Conservation (phyloP, 2,329 filamentous ascomycete species). For the Colletotrichum sp. region DNA sequence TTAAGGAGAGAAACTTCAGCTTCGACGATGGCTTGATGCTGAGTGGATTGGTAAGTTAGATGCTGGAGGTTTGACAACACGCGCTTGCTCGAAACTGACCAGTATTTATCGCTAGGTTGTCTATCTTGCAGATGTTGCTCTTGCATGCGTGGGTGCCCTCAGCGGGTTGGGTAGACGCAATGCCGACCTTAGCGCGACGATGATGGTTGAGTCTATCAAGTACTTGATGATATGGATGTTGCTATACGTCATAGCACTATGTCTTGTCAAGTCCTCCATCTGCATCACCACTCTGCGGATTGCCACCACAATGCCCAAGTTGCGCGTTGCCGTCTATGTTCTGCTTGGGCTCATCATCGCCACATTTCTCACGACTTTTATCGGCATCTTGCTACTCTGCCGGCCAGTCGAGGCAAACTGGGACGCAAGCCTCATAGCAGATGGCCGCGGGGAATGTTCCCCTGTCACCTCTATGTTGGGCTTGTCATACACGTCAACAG, state of each 20-base stretch:
- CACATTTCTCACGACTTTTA: slow-evolving; percentile 32
- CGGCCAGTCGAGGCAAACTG: slow-evolving; percentile 27
- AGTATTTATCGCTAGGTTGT: background rate
- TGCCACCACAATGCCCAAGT: slow-evolving; percentile 24
- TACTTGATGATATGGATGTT: slow-evolving; percentile 30
- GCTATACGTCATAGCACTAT: slow-evolving; percentile 25
- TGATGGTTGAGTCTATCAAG: slow-evolving; percentile 22
- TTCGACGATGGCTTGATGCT: slow-evolving; percentile 23
- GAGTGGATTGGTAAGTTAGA: slow-evolving; percentile 13
- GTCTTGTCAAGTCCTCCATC: slow-evolving; percentile 35
- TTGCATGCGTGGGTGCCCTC: slow-evolving; percentile 23
- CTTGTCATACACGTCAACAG: slow-evolving; percentile 31
- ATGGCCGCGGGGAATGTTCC: slow-evolving; percentile 22
- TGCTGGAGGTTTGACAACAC: fast-evolving
- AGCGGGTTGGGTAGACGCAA: slow-evolving; percentile 25
- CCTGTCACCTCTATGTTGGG: slow-evolving; percentile 25
- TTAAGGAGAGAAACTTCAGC: slow-evolving; percentile 1
- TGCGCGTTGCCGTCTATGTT: slow-evolving; percentile 25
- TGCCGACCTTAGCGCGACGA: slow-evolving; percentile 22
- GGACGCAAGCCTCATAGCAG: slow-evolving; percentile 31
- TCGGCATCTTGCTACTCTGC: slow-evolving; percentile 26
- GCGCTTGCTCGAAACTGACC: background rate
- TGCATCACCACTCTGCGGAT: slow-evolving; percentile 39
- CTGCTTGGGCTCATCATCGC: slow-evolving; percentile 24
- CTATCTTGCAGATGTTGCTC: slow-evolving; percentile 20